Evolutionary conservation across 1,284 basidiomycete genomes (phyloP).

Genomic region (Cutaneotrichosporon sp.): DNA sequence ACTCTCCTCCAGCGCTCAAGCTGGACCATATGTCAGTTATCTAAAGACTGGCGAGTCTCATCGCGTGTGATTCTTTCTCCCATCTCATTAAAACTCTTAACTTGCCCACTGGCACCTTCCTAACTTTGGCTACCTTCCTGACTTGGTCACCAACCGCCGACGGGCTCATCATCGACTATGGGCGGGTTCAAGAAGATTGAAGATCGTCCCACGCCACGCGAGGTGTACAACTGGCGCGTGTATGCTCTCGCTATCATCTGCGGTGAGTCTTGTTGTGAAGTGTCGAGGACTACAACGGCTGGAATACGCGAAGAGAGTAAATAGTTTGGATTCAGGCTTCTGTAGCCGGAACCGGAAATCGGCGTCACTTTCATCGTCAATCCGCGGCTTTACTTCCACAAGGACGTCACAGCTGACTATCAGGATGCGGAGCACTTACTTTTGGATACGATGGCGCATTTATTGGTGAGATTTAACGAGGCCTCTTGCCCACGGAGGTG

Average conservation of each 20-base stretch:
- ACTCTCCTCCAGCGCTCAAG: too few species aligned
- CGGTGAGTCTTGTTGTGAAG: background rate
- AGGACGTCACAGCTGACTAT: background rate
- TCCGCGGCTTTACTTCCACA: background rate
- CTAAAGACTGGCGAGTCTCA: too few species aligned
- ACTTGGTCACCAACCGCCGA: background rate
- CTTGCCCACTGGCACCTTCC: too few species aligned
- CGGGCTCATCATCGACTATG: slow-evolving; percentile 6
- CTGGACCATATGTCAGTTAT: too few species aligned
- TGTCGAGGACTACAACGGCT: too few species aligned
- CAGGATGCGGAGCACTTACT: slow-evolving; percentile 44
- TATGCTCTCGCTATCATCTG: slow-evolving; percentile 48
- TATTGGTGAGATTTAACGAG: too few species aligned
- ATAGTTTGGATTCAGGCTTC: too few species aligned
- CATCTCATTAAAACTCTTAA: too few species aligned
- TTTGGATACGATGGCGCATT: slow-evolving; percentile 52
- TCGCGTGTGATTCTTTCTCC: too few species aligned
- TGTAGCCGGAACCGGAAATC: too few species aligned
- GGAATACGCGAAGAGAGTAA: too few species aligned
- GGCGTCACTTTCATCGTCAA: background rate
- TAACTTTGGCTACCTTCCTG: background rate
- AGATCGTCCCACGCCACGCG: slow-evolving; percentile 51
- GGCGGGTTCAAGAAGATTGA: slow-evolving; percentile 37
- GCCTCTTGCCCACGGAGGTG: too few species aligned
- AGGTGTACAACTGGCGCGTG: slow-evolving; percentile 55